Conservation (phyloP, 202 grass and related monocot genomes). For the Panicum virgatum region DNA sequence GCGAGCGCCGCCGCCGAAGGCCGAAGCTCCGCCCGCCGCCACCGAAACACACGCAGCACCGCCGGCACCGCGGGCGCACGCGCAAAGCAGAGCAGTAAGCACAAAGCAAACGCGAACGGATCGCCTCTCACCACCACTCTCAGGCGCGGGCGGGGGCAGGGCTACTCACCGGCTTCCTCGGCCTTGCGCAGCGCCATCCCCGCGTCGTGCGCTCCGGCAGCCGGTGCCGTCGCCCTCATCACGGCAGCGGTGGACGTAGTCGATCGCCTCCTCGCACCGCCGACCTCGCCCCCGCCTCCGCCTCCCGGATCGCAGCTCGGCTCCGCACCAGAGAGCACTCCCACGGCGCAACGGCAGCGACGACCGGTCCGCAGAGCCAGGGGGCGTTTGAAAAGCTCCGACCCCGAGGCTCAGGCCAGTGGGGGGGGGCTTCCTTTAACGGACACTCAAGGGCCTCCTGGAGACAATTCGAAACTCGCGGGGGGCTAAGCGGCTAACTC, state of each 20-base stretch:
- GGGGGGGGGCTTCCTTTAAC: constrained; percentile 17
- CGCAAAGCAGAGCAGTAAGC: neutral
- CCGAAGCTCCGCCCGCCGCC: neutral
- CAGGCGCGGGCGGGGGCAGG: neutral
- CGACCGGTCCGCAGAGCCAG: constrained; percentile 1
- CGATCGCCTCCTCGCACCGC: neutral
- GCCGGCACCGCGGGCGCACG: neutral
- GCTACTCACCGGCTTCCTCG: constrained; percentile 68
- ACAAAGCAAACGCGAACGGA: neutral
- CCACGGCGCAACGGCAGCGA: constrained; percentile 34
- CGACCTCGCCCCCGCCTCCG: neutral
- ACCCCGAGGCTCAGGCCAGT: constrained; percentile 17
- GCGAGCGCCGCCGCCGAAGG: no score
- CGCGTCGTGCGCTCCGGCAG: constrained; percentile 36
- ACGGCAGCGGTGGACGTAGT: neutral
- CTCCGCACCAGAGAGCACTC: neutral
- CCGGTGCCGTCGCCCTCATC: constrained; percentile 1
- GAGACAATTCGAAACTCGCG: constrained; percentile 36
- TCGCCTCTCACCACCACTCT: neutral
- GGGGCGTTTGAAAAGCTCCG: constrained; percentile 47
- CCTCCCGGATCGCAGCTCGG: neutral
- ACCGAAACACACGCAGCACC: neutral
- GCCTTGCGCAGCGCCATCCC: constrained; percentile 80
- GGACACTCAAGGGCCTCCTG: neutral
- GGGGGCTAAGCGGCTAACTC: neutral